A percentile compares a stretch with the other conserved stretches of the same genome.
Evolutionary conservation across 805 yeast species (phyloP).

Genomic region (Clavispora santaluciae): DNA sequence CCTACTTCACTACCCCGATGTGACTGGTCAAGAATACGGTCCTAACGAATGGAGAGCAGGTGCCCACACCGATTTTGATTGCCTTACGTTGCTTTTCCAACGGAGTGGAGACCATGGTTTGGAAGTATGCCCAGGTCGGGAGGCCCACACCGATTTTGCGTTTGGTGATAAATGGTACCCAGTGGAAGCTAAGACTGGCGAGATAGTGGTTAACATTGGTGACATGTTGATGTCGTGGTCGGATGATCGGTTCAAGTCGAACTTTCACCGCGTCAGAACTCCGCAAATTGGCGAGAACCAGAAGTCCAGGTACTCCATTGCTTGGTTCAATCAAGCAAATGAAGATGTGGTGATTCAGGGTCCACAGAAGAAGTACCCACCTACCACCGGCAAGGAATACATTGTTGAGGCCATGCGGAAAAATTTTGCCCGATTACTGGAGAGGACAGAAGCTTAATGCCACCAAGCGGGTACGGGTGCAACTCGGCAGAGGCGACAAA

Average conservation of each 20-base stretch:
- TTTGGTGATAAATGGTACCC: conserved; percentile 31
- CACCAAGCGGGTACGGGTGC: no score
- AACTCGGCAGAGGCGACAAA: no score
- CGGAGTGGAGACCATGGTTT: conserved; percentile 31
- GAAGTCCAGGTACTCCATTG: conserved; percentile 26
- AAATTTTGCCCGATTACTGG: conserved; percentile 17
- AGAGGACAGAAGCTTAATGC: neutral
- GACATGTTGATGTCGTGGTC: conserved; percentile 38
- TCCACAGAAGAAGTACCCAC: conserved; percentile 11
- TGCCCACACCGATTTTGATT: conserved; percentile 34
- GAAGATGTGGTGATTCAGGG: conserved; percentile 18
- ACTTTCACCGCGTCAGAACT: conserved; percentile 30
- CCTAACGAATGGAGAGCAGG: conserved; percentile 32
- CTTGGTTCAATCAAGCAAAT: conserved; percentile 33
- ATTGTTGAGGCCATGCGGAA: conserved; percentile 31
- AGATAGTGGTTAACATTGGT: conserved; percentile 33
- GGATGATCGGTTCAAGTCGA: conserved; percentile 26
- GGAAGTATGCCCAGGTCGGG: conserved; percentile 35
- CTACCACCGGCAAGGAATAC: conserved; percentile 25
- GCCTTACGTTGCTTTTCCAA: conserved; percentile 29
- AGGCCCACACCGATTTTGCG: conserved; percentile 29
- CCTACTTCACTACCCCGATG: conserved; percentile 27
- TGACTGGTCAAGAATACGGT: conserved; percentile 17
- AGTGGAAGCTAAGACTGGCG: conserved; percentile 28
- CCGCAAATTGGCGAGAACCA: conserved; percentile 24